Base-by-base conservation (phyloP, 179 eudicot genomes). In the Beta macrorhiza region DNA sequence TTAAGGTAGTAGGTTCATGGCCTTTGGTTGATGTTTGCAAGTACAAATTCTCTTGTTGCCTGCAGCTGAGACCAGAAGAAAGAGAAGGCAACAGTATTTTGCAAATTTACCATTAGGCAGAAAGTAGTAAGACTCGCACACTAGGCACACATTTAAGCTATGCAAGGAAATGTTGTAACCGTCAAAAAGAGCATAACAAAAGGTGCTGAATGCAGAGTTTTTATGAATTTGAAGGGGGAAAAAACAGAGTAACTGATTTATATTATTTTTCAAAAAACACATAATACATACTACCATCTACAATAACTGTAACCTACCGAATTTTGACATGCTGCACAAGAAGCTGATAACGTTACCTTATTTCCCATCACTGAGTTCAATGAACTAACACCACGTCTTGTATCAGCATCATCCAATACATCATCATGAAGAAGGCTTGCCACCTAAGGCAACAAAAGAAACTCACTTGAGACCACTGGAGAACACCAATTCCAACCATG, bases 381-480 rank as follows among this genome's bases (percentile, higher is more conserved):
- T 32, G 99, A 95, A 63, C 93, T 90, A 81, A 95, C 85, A 70
- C 99, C 98, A 72, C 99, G 91, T 78, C 98, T 91, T 64, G 99
- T 95, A 79, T 92, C 98, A 79, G 98, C 99, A 88, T 95, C 99
- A 87, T 95, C 99, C 89, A 95, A 86, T 78, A 95, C 98, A 76
- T 95, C 99, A 89, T 95, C 99, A 83, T 95, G 99, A 59, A 95
- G 97, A 86, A 95, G 97, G 88, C 99, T 95, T 79, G 99, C 99
- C 84, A 95, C 98, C 99, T 95, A 84, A 69, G 49, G 75, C 49
- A 81, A 68, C 15, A 17, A 69, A 79, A 7, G 53, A 77, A 29
- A 25, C 64, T 53, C 25, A 25, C 6, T 45, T 51, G 44, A 56
- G 49, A 72, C 42, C 45, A 47, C 20, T 20, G 19, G 14, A 67